These are phyloP conservation scores for Clavispora vitiphila DNA, from an alignment of 805 yeast species.

Conservation along the genomic window DNA sequence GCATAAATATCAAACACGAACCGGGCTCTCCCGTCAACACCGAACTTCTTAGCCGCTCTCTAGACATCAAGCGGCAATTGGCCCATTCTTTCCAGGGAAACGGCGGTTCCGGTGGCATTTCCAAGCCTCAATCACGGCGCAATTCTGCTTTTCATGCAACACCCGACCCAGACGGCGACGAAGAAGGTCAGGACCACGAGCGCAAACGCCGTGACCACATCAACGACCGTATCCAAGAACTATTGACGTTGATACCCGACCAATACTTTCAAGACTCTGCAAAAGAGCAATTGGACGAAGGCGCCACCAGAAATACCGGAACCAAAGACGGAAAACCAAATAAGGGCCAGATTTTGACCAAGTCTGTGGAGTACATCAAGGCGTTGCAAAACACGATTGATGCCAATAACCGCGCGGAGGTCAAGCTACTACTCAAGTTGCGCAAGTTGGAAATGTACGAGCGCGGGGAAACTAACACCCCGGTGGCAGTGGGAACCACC, in stretches of 20 bases:
- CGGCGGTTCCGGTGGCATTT: conserved; percentile 26
- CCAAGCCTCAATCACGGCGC: conserved; percentile 35
- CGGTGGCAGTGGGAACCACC: conserved; percentile 45
- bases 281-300: conserved; percentile 23
- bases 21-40: conserved; percentile 16
- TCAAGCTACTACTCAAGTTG: conserved; percentile 60
- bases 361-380: conserved; percentile 69
- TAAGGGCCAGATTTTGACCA: conserved; percentile 75
- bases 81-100: conserved; percentile 31
- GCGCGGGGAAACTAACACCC: conserved; percentile 39
- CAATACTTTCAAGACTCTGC: conserved; percentile 28
- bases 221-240: conserved; percentile 42
- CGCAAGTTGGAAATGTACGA: conserved; percentile 48
- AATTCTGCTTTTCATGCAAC: conserved; percentile 26
- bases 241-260: conserved; percentile 32
- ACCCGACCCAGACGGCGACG: conserved; percentile 16
- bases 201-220: conserved; percentile 40
- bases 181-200: conserved; percentile 35
- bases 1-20: conserved; percentile 24
- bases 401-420: conserved; percentile 71
- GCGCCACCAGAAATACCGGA: conserved; percentile 31
- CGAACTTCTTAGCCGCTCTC: conserved; percentile 24
- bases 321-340: conserved; percentile 83
- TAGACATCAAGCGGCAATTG: conserved; percentile 38
- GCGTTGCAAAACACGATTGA: conserved; percentile 69